A percentile compares a stretch with the other conserved stretches of the same genome.
phyloP scores from a whole-genome alignment of 1,284 basidiomycete genomes.

The Schizophyllum commune region DNA sequence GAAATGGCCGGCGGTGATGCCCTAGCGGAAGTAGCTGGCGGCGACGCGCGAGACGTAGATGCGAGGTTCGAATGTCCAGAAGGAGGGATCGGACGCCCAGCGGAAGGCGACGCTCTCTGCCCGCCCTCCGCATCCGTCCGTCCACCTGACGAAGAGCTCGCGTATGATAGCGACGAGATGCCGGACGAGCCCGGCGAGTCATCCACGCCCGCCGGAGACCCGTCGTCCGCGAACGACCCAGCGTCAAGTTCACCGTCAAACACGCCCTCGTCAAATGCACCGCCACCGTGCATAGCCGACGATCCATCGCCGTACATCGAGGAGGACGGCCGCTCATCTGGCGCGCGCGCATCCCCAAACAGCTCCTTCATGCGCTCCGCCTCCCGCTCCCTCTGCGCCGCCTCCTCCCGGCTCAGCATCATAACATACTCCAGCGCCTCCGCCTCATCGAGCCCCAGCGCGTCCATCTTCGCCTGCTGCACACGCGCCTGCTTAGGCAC shows the following conservation, averaged over 20 bases:
- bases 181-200: conserved; percentile 7
- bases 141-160: conserved; percentile 10
- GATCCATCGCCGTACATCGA: background rate
- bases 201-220: background rate
- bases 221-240: conserved; percentile 12
- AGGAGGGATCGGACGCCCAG: conserved; percentile 16
- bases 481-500: conserved; percentile 39
- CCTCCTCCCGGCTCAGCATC: conserved; percentile 82
- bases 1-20: too few relatives aligned
- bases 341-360: background rate
- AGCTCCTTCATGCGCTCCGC: background rate
- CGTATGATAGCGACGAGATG: conserved; percentile 10
- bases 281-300: background rate
- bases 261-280: conserved; percentile 40
- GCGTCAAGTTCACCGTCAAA: conserved; percentile 54
- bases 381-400: conserved; percentile 17
- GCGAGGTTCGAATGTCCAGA: too few relatives aligned
- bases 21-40: too few relatives aligned
- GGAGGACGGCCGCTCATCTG: background rate
- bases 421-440: conserved; percentile 79
- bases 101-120: background rate
- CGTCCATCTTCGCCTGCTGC: conserved; percentile 46
- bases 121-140: too few relatives aligned
- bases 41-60: too few relatives aligned
- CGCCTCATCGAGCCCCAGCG: conserved; percentile 67